Evolutionary conservation across 345 rosid species (phyloP).

Genomic region (Pistacia vera): DNA sequence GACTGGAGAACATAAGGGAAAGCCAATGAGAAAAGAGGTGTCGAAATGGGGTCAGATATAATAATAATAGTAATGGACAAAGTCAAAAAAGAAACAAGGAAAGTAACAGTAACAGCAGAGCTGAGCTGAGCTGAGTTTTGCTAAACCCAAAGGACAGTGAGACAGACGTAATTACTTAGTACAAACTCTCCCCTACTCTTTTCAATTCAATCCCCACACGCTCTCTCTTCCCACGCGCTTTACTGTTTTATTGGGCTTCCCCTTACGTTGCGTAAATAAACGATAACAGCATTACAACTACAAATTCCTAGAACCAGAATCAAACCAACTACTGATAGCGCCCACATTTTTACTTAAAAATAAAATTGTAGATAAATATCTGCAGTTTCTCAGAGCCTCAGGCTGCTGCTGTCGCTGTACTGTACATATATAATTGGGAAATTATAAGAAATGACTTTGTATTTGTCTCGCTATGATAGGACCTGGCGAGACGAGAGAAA

Average conservation of each 20-base stretch:
- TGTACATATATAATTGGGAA: too few relatives aligned
- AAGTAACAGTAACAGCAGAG: not conserved
- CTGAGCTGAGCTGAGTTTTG: not conserved
- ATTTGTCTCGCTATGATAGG: too few relatives aligned
- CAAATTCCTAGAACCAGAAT: too few relatives aligned
- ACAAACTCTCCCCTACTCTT: not conserved
- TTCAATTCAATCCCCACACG: constrained; percentile 1
- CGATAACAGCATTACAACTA: too few relatives aligned
- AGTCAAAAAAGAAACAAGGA: not conserved
- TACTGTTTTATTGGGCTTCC: not conserved
- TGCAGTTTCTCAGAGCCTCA: too few relatives aligned
- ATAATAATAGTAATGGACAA: not conserved
- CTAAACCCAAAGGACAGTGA: not conserved
- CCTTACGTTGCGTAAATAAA: too few relatives aligned
- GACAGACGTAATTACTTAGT: not conserved
- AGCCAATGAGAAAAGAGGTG: not conserved
- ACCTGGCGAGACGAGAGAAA: too few relatives aligned
- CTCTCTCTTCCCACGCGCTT: not conserved
- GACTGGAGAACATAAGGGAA: not conserved
- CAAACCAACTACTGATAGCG: too few relatives aligned
- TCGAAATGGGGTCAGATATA: not conserved
- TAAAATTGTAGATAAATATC: too few relatives aligned
- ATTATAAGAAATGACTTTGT: too few relatives aligned
- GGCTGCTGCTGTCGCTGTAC: too few relatives aligned
- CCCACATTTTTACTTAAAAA: too few relatives aligned